Evolutionary conservation across 2,329 filamentous ascomycete genomes (phyloP).

Genomic region (Colletotrichum australisinense): DNA sequence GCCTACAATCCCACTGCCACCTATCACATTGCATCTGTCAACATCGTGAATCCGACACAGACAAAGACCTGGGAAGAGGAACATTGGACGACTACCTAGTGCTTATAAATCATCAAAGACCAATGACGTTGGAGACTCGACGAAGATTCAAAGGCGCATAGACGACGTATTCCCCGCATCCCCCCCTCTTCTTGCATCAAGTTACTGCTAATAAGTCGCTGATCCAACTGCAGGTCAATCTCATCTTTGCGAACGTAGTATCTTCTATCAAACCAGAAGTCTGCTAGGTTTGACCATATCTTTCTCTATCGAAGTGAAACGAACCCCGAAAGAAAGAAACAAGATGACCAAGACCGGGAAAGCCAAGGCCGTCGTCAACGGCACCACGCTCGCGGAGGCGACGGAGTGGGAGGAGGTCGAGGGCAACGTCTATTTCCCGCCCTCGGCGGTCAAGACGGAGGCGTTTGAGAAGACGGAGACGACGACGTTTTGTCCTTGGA

Average conservation of each 20-base stretch:
- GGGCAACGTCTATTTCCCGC: constrained; percentile 68
- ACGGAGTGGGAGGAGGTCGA: constrained; percentile 65
- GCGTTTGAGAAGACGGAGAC: constrained; percentile 57
- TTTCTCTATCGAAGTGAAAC: background rate
- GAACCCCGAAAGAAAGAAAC: background rate
- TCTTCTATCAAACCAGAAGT: background rate
- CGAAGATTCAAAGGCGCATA: constrained; percentile 9
- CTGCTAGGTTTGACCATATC: background rate
- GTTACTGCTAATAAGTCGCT: background rate
- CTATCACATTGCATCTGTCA: background rate
- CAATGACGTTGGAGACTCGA: constrained; percentile 28
- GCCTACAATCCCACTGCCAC: no score
- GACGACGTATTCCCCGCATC: constrained; percentile 11
- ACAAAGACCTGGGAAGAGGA: background rate
- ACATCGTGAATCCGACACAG: background rate
- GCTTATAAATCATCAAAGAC: constrained; percentile 32
- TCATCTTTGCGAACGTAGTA: no score
- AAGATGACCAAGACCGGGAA: constrained; percentile 42
- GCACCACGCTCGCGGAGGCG: constrained; percentile 61
- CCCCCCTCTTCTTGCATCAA: background rate
- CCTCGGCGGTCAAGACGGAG: constrained; percentile 55
- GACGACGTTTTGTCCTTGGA: constrained; percentile 66
- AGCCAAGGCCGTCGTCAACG: constrained; percentile 59
- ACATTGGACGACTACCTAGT: background rate
- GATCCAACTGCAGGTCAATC: background rate